Evolutionary conservation across 306 rosid genomes (phyloP).

Genomic region (Vigna angularis): DNA sequence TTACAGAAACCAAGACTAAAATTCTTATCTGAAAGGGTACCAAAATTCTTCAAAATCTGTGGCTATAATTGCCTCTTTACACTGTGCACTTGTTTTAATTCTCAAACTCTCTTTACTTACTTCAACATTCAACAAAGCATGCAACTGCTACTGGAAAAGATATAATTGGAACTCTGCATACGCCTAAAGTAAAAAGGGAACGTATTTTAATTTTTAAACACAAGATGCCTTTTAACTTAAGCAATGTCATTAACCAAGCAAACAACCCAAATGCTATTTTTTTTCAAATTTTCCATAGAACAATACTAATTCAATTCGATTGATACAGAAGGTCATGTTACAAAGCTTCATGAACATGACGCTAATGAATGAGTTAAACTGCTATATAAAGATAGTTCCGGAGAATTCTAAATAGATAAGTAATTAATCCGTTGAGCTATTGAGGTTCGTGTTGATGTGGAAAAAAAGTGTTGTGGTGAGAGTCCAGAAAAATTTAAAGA

Average conservation of each 20-base stretch:
- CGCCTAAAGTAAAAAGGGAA: conserved; percentile 43
- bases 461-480: background rate
- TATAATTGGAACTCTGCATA: conserved; percentile 44
- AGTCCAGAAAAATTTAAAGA: background rate
- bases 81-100: conserved; percentile 30
- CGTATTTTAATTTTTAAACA: conserved; percentile 17
- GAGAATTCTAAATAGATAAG: background rate
- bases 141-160: conserved; percentile 20
- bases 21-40: conserved; percentile 27
- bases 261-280: conserved; percentile 22
- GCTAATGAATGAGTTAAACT: background rate
- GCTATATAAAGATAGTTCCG: background rate
- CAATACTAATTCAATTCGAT: background rate
- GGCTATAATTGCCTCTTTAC: conserved; percentile 32
- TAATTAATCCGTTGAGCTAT: background rate
- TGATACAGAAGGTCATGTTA: background rate
- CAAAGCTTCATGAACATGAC: background rate
- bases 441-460: background rate
- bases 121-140: conserved; percentile 41
- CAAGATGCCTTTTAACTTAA: conserved; percentile 27
- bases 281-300: background rate
- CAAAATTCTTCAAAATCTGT: conserved; percentile 28
- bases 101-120: conserved; percentile 20
- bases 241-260: conserved; percentile 30
- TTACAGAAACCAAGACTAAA: conserved; percentile 38